Conservation (phyloP, 768 basidiomycete genomes). For the Glaciozyma antarctica region DNA sequence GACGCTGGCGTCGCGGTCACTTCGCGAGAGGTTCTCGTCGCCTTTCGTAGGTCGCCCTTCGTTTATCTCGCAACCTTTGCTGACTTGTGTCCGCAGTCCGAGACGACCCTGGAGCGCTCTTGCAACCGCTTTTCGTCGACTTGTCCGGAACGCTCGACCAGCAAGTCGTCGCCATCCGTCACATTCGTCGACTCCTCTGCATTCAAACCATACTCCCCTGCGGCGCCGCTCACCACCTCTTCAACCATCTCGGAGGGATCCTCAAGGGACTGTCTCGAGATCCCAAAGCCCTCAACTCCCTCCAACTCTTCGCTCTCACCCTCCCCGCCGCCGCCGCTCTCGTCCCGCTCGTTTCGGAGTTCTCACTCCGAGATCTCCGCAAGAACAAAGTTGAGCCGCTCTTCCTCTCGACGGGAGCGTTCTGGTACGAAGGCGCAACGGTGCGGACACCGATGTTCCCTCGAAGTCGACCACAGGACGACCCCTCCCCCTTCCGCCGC, state of each 20-base stretch:
- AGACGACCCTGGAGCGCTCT: constrained; percentile 61
- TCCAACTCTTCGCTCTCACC: constrained; percentile 50
- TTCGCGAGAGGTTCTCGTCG: constrained; percentile 48
- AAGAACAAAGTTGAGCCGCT: constrained; percentile 62
- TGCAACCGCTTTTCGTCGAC: constrained; percentile 54
- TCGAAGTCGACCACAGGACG: constrained; percentile 46
- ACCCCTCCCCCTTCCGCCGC: constrained; percentile 51
- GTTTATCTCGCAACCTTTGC: not conserved
- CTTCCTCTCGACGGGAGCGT: constrained; percentile 57
- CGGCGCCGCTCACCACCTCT: constrained; percentile 54
- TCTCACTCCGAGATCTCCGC: constrained; percentile 62
- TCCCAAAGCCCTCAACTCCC: constrained; percentile 43
- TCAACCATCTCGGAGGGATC: constrained; percentile 63
- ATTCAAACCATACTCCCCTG: constrained; percentile 53
- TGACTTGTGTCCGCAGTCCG: constrained; percentile 52
- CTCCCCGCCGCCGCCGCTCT: constrained; percentile 55
- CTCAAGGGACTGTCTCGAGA: constrained; percentile 46
- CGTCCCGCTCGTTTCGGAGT: constrained; percentile 56
- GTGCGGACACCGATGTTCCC: constrained; percentile 25
- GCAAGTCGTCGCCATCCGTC: constrained; percentile 46
- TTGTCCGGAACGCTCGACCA: constrained; percentile 50
- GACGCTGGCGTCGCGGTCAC: constrained; percentile 51
- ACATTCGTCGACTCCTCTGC: constrained; percentile 53
- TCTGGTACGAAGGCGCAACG: constrained; percentile 51
- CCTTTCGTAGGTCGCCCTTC: not conserved